These are phyloP conservation scores for Meyerozyma carpophila DNA, from an alignment of 1,139 yeast genomes.

Conservation along the genomic window DNA sequence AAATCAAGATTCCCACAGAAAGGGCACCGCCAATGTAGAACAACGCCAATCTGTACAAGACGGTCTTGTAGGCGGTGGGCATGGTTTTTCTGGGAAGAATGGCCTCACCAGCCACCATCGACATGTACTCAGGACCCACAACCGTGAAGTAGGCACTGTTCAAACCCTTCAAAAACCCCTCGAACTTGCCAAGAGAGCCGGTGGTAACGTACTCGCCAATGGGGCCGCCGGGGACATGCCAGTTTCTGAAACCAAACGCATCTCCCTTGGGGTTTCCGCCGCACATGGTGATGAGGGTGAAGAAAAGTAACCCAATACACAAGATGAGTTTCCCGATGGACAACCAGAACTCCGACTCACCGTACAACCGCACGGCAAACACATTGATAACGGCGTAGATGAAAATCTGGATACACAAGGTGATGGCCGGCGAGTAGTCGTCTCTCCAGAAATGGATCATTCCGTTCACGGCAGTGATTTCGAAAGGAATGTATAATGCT, in stretches of 20 bases:
- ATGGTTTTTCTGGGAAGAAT: slow-evolving; percentile 70
- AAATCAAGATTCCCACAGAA: slow-evolving; percentile 34
- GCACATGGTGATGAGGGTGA: slow-evolving; percentile 74
- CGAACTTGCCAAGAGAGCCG: slow-evolving; percentile 62
- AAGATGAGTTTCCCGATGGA: slow-evolving; percentile 67
- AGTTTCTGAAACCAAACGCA: slow-evolving; percentile 62
- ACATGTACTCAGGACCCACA: slow-evolving; percentile 81
- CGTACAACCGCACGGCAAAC: slow-evolving; percentile 68
- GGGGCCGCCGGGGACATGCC: slow-evolving; percentile 45
- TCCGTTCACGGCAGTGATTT: slow-evolving; percentile 73
- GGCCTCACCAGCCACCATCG: slow-evolving; percentile 83
- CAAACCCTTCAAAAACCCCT: slow-evolving; percentile 64
- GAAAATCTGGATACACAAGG: slow-evolving; percentile 56
- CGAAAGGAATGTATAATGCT: slow-evolving; percentile 75
- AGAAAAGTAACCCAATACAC: slow-evolving; percentile 65
- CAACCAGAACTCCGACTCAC: slow-evolving; percentile 79
- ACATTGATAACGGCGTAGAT: slow-evolving; percentile 60
- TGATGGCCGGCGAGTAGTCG: slow-evolving; percentile 65
- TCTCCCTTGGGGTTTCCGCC: slow-evolving; percentile 75
- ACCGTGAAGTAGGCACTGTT: slow-evolving; percentile 62
- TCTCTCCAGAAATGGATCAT: slow-evolving; percentile 76
- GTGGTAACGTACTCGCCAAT: slow-evolving; percentile 51
- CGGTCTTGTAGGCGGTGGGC: slow-evolving; percentile 76
- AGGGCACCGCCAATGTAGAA: slow-evolving; percentile 55
- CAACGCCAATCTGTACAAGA: slow-evolving; percentile 63